These are phyloP conservation scores for Exophiala aquamarina DNA, from an alignment of 2,329 filamentous ascomycete species.

Conservation along the genomic window DNA sequence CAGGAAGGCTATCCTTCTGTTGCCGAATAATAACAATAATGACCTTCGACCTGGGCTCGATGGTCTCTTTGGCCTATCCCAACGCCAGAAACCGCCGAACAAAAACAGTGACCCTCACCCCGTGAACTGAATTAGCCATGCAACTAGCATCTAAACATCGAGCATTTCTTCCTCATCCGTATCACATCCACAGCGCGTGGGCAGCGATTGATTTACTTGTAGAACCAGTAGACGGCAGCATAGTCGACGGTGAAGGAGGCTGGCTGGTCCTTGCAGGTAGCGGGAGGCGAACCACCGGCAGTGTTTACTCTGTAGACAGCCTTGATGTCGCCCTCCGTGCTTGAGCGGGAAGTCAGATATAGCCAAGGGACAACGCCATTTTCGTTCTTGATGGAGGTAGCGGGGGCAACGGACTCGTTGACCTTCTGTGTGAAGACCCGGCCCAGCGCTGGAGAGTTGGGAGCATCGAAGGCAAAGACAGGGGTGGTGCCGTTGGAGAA, in stretches of 20 bases:
- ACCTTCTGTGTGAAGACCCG: constrained; percentile 64
- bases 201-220: constrained; percentile 20
- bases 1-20: no score
- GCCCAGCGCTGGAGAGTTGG: constrained; percentile 51
- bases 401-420: constrained; percentile 62
- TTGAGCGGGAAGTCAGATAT: constrained; percentile 53
- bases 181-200: no score
- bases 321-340: constrained; percentile 53
- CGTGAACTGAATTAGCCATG: no score
- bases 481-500: constrained; percentile 71
- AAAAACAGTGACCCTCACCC: no score
- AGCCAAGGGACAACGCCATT: constrained; percentile 78
- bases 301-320: constrained; percentile 79
- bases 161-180: no score
- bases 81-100: no score
- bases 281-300: constrained; percentile 74
- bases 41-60: no score
- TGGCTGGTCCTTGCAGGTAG: constrained; percentile 67
- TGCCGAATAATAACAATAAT: no score
- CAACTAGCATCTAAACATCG: constrained; percentile 1
- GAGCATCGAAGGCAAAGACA: constrained; percentile 70
- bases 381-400: constrained; percentile 54
- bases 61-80: no score
- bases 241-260: constrained; percentile 72
- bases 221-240: constrained; percentile 75